Evolutionary conservation across 2,329 filamentous ascomycete species (phyloP), one percentile per base, ranked within the genome.

Genomic region (Corinectria fuckeliana): DNA sequence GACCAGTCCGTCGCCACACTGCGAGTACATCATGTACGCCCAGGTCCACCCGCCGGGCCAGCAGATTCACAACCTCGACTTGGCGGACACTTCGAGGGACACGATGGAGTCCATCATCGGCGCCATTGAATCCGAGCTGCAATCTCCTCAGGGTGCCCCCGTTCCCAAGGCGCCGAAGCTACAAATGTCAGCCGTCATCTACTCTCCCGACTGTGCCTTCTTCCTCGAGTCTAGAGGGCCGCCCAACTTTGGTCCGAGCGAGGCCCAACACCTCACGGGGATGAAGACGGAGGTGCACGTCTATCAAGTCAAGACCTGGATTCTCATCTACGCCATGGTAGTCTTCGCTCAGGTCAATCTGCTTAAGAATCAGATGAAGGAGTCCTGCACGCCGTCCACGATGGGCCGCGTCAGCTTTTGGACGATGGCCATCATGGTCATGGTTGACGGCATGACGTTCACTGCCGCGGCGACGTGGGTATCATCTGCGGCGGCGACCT

Each of bases 11-110:
- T 75, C 73, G 11, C 92, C 92, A 0, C 90, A 91, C 67, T 99
- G 95, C 81, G 95, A 99, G 75, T 92, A 92, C 71, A 80, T 99
- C 49, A 79, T 96, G 54, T 98, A 93, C 74, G 80, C 94, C 26
- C 95, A 98, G 73, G 82, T 94, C 38, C 83, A 90, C 62, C 85
- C 87, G 2, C 75, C 84, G 3, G 75, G 81, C 45, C 73, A 74
- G 11, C 68, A 74, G 8, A 71, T 74, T 18, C 62, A 80, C 58
- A 72, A 65, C 58, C 72, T 66, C 58, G 71, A 62, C 48, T 70
- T 74, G 2, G 69, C 75, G 47, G 74, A 74, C 41, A 71, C 74
- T 30, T 63, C 64, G 64, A 69, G 34, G 67, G 71, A 47, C 34
- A 54, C 51, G 74, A 76, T 44, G 41, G 50, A 61, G 28, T 59